Conservation (phyloP, 768 basidiomycete species). For the Lactarius vividus region DNA sequence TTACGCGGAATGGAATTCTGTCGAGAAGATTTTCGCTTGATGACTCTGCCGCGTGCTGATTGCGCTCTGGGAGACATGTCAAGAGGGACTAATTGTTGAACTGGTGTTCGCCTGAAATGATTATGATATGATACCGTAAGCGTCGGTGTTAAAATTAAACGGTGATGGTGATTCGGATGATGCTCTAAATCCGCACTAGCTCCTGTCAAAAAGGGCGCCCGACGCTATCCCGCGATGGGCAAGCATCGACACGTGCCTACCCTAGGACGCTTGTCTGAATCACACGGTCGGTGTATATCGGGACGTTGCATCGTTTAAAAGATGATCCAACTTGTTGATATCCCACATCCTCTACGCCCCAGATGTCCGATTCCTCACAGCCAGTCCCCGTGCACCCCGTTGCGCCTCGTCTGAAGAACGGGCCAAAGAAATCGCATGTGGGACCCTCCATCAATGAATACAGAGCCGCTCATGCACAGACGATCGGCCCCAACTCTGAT, state of each 20-base stretch:
- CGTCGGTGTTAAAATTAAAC: neutral
- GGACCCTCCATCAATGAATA: slow-evolving; percentile 81
- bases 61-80: slow-evolving; percentile 20
- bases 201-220: neutral
- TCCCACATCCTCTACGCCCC: neutral
- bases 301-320: slow-evolving; percentile 11
- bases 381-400: slow-evolving; percentile 58
- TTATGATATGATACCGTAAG: slow-evolving; percentile 1
- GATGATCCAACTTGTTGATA: slow-evolving; percentile 1
- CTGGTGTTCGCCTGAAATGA: neutral
- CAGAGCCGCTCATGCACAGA: slow-evolving; percentile 58
- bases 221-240: neutral
- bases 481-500: slow-evolving; percentile 75
- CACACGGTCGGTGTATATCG: neutral
- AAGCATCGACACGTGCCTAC: neutral
- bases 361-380: slow-evolving; percentile 32
- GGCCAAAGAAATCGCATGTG: slow-evolving; percentile 68
- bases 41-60: slow-evolving; percentile 17
- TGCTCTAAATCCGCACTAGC: neutral
- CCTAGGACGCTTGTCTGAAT: neutral
- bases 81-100: neutral
- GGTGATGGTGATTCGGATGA: neutral
- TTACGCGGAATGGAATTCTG: neutral
- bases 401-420: slow-evolving; percentile 67
- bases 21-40: neutral